Evolutionary conservation across 2,329 filamentous ascomycete genomes (phyloP).

Genomic region (Diaporthe nobilis): DNA sequence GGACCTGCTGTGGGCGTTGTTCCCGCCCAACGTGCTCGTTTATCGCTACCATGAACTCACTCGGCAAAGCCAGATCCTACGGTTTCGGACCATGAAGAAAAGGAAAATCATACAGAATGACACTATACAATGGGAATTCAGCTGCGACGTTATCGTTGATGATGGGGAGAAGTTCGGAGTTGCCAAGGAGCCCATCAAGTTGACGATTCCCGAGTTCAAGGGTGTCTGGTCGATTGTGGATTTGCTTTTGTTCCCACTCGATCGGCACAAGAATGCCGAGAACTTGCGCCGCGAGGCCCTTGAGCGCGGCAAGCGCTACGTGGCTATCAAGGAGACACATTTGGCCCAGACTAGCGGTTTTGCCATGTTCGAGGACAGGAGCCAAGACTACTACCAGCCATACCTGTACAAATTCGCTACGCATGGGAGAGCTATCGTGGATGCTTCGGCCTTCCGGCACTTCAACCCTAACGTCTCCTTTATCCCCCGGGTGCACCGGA

Average conservation of each 20-base stretch:
- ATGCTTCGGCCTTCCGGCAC: not conserved
- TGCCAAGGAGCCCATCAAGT: not conserved
- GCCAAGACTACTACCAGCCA: not conserved
- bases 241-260: not conserved
- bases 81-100: not conserved
- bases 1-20: not conserved
- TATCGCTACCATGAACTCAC: not conserved
- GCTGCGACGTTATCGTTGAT: not conserved
- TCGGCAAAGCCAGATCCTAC: not conserved
- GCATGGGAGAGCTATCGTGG: not conserved
- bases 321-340: not conserved
- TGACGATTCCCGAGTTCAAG: not conserved
- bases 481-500: not conserved
- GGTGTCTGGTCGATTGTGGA: not conserved
- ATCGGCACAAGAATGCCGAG: not conserved
- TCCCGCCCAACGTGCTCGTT: not conserved
- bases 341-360: not conserved
- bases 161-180: not conserved
- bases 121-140: not conserved
- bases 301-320: not conserved
- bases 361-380: not conserved
- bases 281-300: not conserved
- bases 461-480: not conserved
- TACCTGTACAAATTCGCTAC: not conserved
- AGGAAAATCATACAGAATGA: not conserved